Conservation (phyloP, 1,284 basidiomycete species). For the Ganoderma boninense region DNA sequence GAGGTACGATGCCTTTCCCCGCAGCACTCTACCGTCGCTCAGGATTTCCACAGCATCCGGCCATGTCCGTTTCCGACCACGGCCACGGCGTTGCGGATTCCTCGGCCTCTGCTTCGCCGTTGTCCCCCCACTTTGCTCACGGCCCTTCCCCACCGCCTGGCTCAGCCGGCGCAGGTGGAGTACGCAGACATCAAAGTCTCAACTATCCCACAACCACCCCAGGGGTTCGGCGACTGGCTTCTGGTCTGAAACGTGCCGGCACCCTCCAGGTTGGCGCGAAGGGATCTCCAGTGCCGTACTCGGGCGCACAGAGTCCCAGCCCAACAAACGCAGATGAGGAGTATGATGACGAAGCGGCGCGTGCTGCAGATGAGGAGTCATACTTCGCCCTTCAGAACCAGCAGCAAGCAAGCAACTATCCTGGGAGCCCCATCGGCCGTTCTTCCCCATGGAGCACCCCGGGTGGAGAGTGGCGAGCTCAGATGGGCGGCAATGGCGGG, state of each 20-base stretch:
- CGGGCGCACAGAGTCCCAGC: conserved; percentile 48
- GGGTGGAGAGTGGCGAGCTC: conserved; percentile 68
- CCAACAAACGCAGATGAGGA: conserved; percentile 66
- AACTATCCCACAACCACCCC: conserved; percentile 68
- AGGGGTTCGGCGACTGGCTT: conserved; percentile 54
- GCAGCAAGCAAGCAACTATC: conserved; percentile 53
- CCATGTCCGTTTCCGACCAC: conserved; percentile 46
- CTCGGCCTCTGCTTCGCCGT: conserved; percentile 60
- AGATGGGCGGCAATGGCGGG: conserved; percentile 43
- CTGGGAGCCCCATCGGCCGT: conserved; percentile 68
- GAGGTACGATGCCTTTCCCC: conserved; percentile 51
- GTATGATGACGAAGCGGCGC: conserved; percentile 59
- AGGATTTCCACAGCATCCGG: conserved; percentile 27
- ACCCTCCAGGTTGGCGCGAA: conserved; percentile 66
- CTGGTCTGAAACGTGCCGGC: conserved; percentile 74
- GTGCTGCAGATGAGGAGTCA: conserved; percentile 66
- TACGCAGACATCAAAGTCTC: conserved; percentile 81
- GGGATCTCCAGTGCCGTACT: conserved; percentile 37
- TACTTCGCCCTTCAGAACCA: conserved; percentile 45
- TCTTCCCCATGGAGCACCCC: conserved; percentile 70
- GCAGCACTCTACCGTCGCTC: conserved; percentile 2
- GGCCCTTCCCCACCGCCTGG: conserved; percentile 76
- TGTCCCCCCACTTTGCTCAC: conserved; percentile 65
- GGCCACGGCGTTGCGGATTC: conserved; percentile 61
- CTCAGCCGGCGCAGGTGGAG: conserved; percentile 65